Evolutionary conservation across 805 yeast genomes (phyloP).

Genomic region (Ogataea methylovora): DNA sequence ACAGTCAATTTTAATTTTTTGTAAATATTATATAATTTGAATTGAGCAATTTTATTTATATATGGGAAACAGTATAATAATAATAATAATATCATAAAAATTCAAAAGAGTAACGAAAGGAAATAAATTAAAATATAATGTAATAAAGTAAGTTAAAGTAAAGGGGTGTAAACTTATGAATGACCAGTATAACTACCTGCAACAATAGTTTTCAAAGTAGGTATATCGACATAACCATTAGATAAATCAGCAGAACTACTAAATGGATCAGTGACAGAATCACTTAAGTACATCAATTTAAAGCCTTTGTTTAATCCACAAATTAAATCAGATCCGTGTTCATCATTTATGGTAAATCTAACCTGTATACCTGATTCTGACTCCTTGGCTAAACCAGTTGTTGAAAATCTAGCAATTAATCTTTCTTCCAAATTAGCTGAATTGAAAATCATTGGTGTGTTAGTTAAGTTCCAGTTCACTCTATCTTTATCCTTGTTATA

Average conservation of each 20-base stretch:
- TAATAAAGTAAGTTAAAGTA: not conserved
- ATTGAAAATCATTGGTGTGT: conserved; percentile 30
- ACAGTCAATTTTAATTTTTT: not conserved
- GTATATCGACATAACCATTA: conserved; percentile 29
- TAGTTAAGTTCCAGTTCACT: conserved; percentile 71
- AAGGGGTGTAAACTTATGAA: conserved; percentile 4
- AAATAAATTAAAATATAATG: not conserved
- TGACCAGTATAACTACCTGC: conserved; percentile 45
- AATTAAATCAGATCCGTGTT: conserved; percentile 33
- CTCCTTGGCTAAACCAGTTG: conserved; percentile 66
- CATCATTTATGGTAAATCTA: conserved; percentile 44
- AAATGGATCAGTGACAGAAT: conserved; percentile 27
- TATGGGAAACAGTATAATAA: not conserved
- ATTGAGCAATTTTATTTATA: too few species aligned
- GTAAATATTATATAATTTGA: too few species aligned
- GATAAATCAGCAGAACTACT: conserved; percentile 12
- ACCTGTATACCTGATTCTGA: conserved; percentile 67
- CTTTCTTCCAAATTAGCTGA: conserved; percentile 44
- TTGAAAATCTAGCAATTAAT: conserved; percentile 79
- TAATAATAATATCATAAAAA: too few species aligned
- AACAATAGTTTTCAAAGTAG: conserved; percentile 38
- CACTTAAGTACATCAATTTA: conserved; percentile 17
- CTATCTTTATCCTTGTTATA: conserved; percentile 81
- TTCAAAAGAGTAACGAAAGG: not conserved
- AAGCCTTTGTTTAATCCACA: conserved; percentile 29